Conservation (phyloP, 164 flowering plant genomes). For the Magnolia sinica region DNA sequence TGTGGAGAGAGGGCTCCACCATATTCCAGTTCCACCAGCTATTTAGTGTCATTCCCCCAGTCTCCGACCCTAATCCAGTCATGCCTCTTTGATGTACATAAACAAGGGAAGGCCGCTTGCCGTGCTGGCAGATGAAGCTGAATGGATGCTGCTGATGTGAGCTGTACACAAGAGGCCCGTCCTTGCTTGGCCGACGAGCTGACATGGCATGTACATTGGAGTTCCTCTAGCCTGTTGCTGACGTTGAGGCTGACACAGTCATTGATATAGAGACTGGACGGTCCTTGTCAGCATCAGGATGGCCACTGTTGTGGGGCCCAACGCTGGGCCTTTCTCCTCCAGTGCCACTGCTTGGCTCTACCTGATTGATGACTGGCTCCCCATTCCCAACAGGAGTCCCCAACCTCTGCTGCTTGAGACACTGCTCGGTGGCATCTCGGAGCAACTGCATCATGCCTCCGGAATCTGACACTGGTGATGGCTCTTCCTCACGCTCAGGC, state of each 20-base stretch:
- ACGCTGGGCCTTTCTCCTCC: constrained; percentile 22
- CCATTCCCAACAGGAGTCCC: constrained; percentile 12
- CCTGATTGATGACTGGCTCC: constrained; percentile 15
- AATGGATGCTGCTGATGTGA: not conserved
- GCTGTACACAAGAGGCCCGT: not conserved
- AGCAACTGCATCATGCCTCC: constrained; percentile 31
- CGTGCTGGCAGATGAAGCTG: not conserved
- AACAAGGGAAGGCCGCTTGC: constrained; percentile 14
- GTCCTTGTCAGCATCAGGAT: constrained; percentile 17
- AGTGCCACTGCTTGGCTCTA: constrained; percentile 8
- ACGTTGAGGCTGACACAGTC: constrained; percentile 12
- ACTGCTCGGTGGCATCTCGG: constrained; percentile 37
- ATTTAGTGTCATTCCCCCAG: not conserved
- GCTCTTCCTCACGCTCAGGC: constrained; percentile 76
- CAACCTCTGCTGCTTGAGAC: constrained; percentile 26
- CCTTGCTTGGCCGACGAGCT: not conserved
- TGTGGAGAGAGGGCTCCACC: not conserved
- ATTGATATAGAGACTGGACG: constrained; percentile 13
- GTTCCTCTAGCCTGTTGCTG: constrained; percentile 13
- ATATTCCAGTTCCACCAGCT: not conserved
- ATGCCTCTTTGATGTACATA: constrained; percentile 13
- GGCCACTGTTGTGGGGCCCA: not conserved
- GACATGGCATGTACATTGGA: not conserved
- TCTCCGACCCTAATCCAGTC: not conserved
- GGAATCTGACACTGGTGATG: constrained; percentile 48